Base-by-base conservation (phyloP, 768 basidiomycete species). In the Tulasnella sp. region DNA sequence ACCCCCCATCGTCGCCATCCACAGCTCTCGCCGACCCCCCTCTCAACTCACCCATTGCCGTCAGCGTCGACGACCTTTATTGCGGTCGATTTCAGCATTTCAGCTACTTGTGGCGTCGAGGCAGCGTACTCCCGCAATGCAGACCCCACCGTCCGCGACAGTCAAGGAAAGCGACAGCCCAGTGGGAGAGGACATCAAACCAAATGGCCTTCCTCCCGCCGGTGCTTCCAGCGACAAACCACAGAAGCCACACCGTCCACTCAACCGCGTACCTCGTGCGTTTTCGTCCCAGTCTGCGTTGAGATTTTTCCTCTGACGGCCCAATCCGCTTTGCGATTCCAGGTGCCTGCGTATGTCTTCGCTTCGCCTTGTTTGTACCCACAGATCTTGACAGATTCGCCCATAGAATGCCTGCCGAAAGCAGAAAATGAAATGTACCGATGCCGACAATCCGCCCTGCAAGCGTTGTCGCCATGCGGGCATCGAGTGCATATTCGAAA, bases 391-490 rank as follows among this genome's bases (percentile, higher is more conserved):
- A n/a, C 17, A 15, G 39, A 17, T 29, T 42, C 34, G 50, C 57
- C 58, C 45, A 39, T 67, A 92, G 89, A 93, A 93, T 81, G 87
- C 90, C 15, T 94, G 92, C 69, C 76, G 92, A 63, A 87, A 90
- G 66, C 91, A 93, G 75, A 96, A 96, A 73, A 96, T 96, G 93
- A 77, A 91, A 63, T 97, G 92, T 67, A 90, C 93, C 4, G 91
- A 90, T 1, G 93, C 91, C 14, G 93, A 96, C 68, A 91, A 88
- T 65, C 92, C 93, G 23, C 93, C 93, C n/a, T 97, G 93, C 70
- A 83, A 86, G 65, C 81, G 93, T 41, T 97, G 93, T 71, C 78
- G 87, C 31, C 85, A 90, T 64, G 83, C 86, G 17, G 86, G 88
- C 2, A 75, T 96, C 11, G 87, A 92, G 39, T 97, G 93, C 71